Conservation (phyloP, 2,329 filamentous ascomycete genomes). For the Penicillium sp. region DNA sequence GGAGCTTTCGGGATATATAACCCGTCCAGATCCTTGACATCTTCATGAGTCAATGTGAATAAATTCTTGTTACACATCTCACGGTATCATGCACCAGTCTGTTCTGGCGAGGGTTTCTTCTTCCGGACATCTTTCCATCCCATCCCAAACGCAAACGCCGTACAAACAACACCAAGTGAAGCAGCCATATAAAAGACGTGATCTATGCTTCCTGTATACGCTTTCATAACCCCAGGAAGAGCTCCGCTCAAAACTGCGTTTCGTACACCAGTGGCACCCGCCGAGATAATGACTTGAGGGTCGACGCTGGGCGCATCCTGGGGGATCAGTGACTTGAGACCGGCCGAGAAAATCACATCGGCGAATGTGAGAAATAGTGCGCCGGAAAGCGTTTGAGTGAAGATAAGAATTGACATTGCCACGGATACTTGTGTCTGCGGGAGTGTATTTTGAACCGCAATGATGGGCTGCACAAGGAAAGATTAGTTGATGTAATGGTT, state of each 20-base stretch:
- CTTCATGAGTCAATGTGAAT: too few species aligned
- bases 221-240: conserved; percentile 31
- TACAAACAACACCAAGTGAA: conserved; percentile 15
- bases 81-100: background rate
- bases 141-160: conserved; percentile 24
- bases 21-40: too few species aligned
- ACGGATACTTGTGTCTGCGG: conserved; percentile 37
- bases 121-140: conserved; percentile 30
- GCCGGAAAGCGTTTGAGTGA: conserved; percentile 43
- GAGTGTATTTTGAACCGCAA: conserved; percentile 43
- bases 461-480: conserved; percentile 31
- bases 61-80: too few species aligned
- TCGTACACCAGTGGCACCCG: conserved; percentile 46
- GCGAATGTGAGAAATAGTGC: conserved; percentile 53
- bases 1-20: too few species aligned
- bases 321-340: conserved; percentile 34
- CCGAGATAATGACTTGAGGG: conserved; percentile 36
- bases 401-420: conserved; percentile 43
- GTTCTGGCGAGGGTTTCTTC: conserved; percentile 7
- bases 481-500: background rate
- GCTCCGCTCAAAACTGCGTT: conserved; percentile 29
- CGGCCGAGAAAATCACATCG: conserved; percentile 50
- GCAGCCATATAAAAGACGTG: conserved; percentile 27
- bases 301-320: conserved; percentile 37
- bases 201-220: conserved; percentile 30